Base-by-base conservation (phyloP, 441 rosid species). In the Caryocar brasiliense region DNA sequence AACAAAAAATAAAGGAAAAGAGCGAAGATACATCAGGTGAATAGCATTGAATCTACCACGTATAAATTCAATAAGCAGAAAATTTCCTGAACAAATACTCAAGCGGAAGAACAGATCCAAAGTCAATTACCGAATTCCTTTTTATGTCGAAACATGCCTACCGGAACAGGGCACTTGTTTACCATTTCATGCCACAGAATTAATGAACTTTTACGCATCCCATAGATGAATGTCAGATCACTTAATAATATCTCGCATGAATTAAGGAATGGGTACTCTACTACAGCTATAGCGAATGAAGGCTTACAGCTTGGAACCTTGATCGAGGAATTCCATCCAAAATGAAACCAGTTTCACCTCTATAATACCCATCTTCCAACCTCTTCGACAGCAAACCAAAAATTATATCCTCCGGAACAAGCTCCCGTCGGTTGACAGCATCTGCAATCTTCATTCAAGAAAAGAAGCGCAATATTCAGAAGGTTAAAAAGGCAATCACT, bases 311-410 rank as follows among this genome's bases (percentile, higher is more conserved):
- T 72, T 77, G 80, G 19, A 64, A 54, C 32, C 50, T 64, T 1
- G 73, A 51, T 23, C 80, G 72, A 30, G 75, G 80, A 50, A 74
- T 52, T 24, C 79, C 83, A 45, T 74, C 80, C 7, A 77, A 63
- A 54, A 77, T 73, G 51, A 77, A 77, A 3, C 82, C 79, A 29
- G 58, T 65, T 62, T 77, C 82, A 18, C 82, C 82, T 52, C 54
- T 70, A 60, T 44, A 44, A 48, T 64, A 69, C 26, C 72, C 81
- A 34, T 76, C 81, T 59, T 73, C 71, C 39, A 77, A 37, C 47
- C 79, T 77, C 68, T 69, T 68, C 4, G 77, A 68, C 30, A 75
- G 33, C 57, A 78, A 47, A 2, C 73, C 70, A 30, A 78, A 72
- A 25, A 75, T 67, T 49, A 70, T 68, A 37, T 75, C 75, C 54